Conservation (phyloP, 108 stramenopile genomes). For the Nitzschia putrida region DNA sequence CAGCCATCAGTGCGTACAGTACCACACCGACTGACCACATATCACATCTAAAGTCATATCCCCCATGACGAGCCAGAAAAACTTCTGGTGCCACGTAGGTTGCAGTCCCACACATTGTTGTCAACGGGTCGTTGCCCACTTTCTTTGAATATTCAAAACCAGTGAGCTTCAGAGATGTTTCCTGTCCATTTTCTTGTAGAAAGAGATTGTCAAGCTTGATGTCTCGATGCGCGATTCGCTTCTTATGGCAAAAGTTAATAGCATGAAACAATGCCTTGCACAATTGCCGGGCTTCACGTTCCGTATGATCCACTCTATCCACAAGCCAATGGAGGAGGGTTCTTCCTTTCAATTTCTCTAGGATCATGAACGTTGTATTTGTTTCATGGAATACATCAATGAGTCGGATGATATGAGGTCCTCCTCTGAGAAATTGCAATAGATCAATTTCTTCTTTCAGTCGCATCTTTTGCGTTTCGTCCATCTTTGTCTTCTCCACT, state of each 20-base stretch:
- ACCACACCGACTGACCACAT: constrained; percentile 97
- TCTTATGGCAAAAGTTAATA: constrained; percentile 79
- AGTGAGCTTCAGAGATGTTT: constrained; percentile 52
- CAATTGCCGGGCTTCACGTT: constrained; percentile 61
- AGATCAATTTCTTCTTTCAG: constrained; percentile 63
- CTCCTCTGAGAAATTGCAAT: constrained; percentile 52
- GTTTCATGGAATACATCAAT: constrained; percentile 72
- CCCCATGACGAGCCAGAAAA: constrained; percentile 41
- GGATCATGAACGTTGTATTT: constrained; percentile 61
- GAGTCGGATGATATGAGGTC: constrained; percentile 67
- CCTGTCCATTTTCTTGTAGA: constrained; percentile 40
- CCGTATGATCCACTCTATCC: constrained; percentile 68
- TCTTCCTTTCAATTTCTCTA: constrained; percentile 82
- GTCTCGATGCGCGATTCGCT: constrained; percentile 79
- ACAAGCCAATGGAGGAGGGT: constrained; percentile 90
- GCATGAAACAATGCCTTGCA: constrained; percentile 63
- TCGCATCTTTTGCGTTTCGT: constrained; percentile 28
- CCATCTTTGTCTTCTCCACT: constrained; percentile 39
- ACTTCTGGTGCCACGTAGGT: constrained; percentile 87
- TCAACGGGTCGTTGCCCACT: constrained; percentile 44
- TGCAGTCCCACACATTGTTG: constrained; percentile 80
- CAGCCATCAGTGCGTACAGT: constrained; percentile 87
- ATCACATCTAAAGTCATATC: constrained; percentile 77
- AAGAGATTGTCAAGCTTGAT: constrained; percentile 88
- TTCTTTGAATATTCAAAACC: constrained; percentile 95